Conservation (phyloP, 768 basidiomycete species). For the Pleurotus platypus region DNA sequence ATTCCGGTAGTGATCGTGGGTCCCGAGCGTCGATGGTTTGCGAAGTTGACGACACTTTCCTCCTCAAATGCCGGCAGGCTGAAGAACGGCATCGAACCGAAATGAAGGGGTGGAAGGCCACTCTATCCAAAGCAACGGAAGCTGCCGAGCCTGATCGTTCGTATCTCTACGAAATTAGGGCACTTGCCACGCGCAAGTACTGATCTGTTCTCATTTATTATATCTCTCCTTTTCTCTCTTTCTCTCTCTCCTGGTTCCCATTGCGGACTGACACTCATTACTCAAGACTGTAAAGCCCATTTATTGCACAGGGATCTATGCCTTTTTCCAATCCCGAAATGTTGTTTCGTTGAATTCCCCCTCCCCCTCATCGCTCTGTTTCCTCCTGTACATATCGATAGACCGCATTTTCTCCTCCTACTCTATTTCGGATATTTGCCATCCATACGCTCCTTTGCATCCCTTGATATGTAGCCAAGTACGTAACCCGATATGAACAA, state of each 20-base stretch:
- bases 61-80: slow-evolving; percentile 67
- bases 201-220: slow-evolving; percentile 24
- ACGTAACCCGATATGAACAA: not conserved
- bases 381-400: slow-evolving; percentile 9
- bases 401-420: not conserved
- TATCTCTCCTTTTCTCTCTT: slow-evolving; percentile 12
- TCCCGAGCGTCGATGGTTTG: slow-evolving; percentile 77
- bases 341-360: slow-evolving; percentile 20
- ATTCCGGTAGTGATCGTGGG: slow-evolving; percentile 75
- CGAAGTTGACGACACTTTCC: slow-evolving; percentile 73
- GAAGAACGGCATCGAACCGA: slow-evolving; percentile 82
- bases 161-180: slow-evolving; percentile 77
- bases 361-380: slow-evolving; percentile 15
- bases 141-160: slow-evolving; percentile 52
- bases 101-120: slow-evolving; percentile 76
- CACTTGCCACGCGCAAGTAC: slow-evolving; percentile 82
- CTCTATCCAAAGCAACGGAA: slow-evolving; percentile 21
- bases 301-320: slow-evolving; percentile 18
- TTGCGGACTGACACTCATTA: slow-evolving; percentile 7
- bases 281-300: slow-evolving; percentile 15
- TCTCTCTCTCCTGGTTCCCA: slow-evolving; percentile 12
- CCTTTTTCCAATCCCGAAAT: slow-evolving; percentile 21
- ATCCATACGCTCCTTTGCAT: slow-evolving; percentile 10
- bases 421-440: not conserved
- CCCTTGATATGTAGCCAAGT: slow-evolving; percentile 6